Conservation (phyloP, 495 filamentous ascomycete species). For the Xylaria acuta region DNA sequence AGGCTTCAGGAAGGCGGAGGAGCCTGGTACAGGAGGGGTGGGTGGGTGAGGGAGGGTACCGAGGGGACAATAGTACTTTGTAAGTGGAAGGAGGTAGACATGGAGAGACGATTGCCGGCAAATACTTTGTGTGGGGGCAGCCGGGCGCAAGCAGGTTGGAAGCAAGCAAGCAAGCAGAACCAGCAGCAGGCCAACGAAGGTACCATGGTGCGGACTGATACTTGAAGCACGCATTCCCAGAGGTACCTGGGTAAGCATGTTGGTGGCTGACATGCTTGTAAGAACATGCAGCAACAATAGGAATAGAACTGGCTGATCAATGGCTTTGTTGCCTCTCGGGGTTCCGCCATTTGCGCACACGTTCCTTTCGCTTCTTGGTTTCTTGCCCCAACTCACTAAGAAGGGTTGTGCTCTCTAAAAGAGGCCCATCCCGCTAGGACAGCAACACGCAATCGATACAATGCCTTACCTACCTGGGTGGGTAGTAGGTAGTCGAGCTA, state of each 20-base stretch:
- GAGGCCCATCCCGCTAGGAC: not conserved
- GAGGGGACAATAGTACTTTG: not conserved
- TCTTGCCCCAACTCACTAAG: not conserved
- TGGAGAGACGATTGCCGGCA: constrained; percentile 15
- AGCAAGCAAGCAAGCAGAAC: constrained; percentile 12
- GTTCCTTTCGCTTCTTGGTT: not conserved
- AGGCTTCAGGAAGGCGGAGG: constrained; percentile 19
- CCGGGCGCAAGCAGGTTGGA: constrained; percentile 1
- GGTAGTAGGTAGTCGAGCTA: not conserved
- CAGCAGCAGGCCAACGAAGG: not conserved
- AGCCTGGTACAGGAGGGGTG: constrained; percentile 23
- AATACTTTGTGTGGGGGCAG: constrained; percentile 24
- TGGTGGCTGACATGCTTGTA: constrained; percentile 13
- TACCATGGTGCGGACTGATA: not conserved
- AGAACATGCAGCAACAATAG: constrained; percentile 14
- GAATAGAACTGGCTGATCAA: constrained; percentile 8
- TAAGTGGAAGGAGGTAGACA: not conserved
- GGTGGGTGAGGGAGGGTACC: constrained; percentile 18
- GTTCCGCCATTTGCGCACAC: constrained; percentile 3
- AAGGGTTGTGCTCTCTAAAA: not conserved
- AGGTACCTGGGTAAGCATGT: constrained; percentile 14
- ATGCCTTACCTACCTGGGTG: no score
- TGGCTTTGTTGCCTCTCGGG: not conserved
- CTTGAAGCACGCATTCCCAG: not conserved
- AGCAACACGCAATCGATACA: not conserved